Evolutionary conservation across 805 yeast genomes (phyloP).

Genomic region (Teunomyces cretensis): DNA sequence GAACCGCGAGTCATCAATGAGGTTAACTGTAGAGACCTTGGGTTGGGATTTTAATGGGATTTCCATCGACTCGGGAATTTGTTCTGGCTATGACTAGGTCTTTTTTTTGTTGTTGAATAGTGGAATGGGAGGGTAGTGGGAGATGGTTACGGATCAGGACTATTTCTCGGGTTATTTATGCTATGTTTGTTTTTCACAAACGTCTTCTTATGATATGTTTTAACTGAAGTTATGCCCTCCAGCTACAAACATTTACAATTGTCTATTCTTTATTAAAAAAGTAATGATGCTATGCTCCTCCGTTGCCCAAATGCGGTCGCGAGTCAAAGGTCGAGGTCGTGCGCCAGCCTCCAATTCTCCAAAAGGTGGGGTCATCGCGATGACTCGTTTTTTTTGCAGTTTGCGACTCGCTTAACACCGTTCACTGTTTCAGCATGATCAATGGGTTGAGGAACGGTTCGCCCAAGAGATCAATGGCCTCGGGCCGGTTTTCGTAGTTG

Average conservation of each 20-base stretch:
- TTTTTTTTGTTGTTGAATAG: neutral
- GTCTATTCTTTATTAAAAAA: neutral
- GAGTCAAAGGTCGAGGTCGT: conserved; percentile 3
- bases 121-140: too few species aligned
- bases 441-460: conserved; percentile 61
- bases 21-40: conserved; percentile 36
- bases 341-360: neutral
- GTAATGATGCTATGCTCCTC: conserved; percentile 4
- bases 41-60: conserved; percentile 42
- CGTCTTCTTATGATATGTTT: neutral
- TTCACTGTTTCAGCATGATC: conserved; percentile 26
- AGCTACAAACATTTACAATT: neutral
- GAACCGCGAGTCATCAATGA: conserved; percentile 19
- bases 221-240: neutral
- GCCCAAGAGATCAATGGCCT: conserved; percentile 65
- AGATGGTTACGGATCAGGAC: neutral
- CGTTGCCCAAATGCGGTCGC: conserved; percentile 1
- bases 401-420: too few species aligned
- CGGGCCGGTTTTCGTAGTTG: conserved; percentile 71
- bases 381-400: too few species aligned
- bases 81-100: neutral
- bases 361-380: conserved; percentile 1
- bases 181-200: neutral
- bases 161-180: neutral
- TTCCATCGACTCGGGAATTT: conserved; percentile 24